Conservation (phyloP, 306 rosid genomes). For the Corylus americana region DNA sequence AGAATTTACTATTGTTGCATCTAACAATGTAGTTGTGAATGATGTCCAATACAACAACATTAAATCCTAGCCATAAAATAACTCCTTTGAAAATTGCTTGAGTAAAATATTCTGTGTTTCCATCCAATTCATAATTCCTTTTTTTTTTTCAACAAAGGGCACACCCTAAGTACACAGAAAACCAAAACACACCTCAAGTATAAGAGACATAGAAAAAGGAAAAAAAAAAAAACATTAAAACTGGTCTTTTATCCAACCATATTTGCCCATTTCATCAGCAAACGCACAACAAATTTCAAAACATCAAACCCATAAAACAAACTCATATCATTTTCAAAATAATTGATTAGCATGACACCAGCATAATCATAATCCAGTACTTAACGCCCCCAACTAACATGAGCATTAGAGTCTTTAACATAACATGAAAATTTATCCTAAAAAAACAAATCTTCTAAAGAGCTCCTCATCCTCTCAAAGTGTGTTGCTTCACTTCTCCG, state of each 20-base stretch:
- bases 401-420: background rate
- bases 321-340: background rate
- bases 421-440: background rate
- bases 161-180: too few relatives aligned
- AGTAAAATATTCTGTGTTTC: too few relatives aligned
- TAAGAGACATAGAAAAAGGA: too few relatives aligned
- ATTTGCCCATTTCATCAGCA: background rate
- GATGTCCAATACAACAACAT: too few relatives aligned
- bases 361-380: background rate
- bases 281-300: background rate
- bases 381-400: background rate
- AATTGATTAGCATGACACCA: background rate
- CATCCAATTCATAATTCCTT: too few relatives aligned
- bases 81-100: too few relatives aligned
- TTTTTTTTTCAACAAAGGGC: too few relatives aligned
- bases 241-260: background rate
- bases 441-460: background rate
- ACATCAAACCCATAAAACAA: background rate
- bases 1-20: too few relatives aligned
- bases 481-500: conserved; percentile 44
- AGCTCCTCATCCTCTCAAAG: background rate
- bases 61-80: too few relatives aligned
- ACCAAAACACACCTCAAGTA: too few relatives aligned
- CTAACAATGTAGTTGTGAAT: too few relatives aligned
- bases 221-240: too few relatives aligned